Percentiles rank a stretch among this genome's conserved stretches.
These are phyloP conservation scores for Suillus brevipes DNA, from an alignment of 768 basidiomycete species.

Conservation along the genomic window DNA sequence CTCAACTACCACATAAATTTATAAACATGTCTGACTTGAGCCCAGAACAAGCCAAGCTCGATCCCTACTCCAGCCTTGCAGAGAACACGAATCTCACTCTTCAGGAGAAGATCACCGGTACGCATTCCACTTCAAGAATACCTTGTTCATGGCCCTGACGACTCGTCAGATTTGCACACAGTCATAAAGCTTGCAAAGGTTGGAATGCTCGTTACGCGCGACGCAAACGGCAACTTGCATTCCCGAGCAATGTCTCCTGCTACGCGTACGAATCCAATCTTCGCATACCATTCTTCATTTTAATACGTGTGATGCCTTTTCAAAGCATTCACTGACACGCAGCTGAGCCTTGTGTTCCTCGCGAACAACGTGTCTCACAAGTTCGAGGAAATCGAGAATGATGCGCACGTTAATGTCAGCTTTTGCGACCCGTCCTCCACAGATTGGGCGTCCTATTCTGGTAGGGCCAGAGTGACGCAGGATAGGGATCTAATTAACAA, in stretches of 20 bases:
- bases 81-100: conserved; percentile 57
- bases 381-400: conserved; percentile 74
- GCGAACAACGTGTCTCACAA: conserved; percentile 75
- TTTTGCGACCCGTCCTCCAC: conserved; percentile 71
- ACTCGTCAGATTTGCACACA: conserved; percentile 52
- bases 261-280: conserved; percentile 46
- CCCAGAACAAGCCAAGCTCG: conserved; percentile 44
- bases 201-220: conserved; percentile 79
- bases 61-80: conserved; percentile 71
- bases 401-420: conserved; percentile 77
- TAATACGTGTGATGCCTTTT: neutral
- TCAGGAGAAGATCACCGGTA: conserved; percentile 68
- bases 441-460: conserved; percentile 79
- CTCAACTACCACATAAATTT: conserved; percentile 13
- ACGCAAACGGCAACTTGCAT: conserved; percentile 66
- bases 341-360: conserved; percentile 64
- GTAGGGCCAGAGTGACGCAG: conserved; percentile 63
- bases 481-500: conserved; percentile 65
- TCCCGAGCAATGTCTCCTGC: conserved; percentile 79
- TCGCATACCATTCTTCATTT: neutral
- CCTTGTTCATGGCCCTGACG: neutral
- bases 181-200: conserved; percentile 64
- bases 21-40: conserved; percentile 16
- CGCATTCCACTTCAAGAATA: conserved; percentile 4
- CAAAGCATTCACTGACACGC: conserved; percentile 45